Percentiles rank a stretch among this genome's conserved stretches.
These are phyloP conservation scores for Veloporphyrellus conicus DNA, from an alignment of 1,284 basidiomycete species.

Conservation along the genomic window DNA sequence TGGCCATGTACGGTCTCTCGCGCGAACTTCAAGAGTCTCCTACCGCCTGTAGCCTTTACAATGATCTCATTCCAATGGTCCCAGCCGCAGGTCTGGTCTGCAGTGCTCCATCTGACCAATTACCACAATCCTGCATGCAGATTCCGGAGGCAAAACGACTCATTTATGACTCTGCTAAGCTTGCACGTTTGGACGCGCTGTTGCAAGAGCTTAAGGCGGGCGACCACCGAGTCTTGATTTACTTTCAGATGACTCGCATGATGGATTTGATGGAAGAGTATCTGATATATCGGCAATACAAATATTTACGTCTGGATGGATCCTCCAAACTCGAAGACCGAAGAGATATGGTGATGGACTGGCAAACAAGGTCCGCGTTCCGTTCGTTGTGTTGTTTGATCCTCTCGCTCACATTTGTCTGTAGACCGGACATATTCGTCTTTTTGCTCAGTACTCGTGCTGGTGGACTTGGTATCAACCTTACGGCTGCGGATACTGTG, in stretches of 20 bases:
- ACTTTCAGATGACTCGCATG: constrained; percentile 99
- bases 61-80: constrained; percentile 57
- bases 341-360: constrained; percentile 98
- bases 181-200: constrained; percentile 85
- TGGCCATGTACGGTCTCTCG: constrained; percentile 85
- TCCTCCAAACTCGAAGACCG: constrained; percentile 94
- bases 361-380: constrained; percentile 85
- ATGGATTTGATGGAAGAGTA: constrained; percentile 99
- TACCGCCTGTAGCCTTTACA: constrained; percentile 50
- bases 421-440: constrained; percentile 89
- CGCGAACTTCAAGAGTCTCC: constrained; percentile 62
- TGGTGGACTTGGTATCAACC: constrained; percentile 96
- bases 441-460: constrained; percentile 96
- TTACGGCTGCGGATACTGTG: constrained; percentile 97
- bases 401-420: constrained; percentile 6
- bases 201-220: constrained; percentile 90
- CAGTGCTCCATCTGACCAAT: constrained; percentile 67
- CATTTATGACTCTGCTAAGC: constrained; percentile 95
- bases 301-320: constrained; percentile 94
- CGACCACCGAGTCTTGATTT: constrained; percentile 93
- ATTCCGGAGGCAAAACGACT: constrained; percentile 95
- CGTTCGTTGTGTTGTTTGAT: background rate
- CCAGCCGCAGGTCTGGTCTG: constrained; percentile 68
- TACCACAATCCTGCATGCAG: constrained; percentile 83
- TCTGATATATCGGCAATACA: constrained; percentile 95